Conservation (phyloP, 106 monocot species). For the Dendrobium nobile region DNA sequence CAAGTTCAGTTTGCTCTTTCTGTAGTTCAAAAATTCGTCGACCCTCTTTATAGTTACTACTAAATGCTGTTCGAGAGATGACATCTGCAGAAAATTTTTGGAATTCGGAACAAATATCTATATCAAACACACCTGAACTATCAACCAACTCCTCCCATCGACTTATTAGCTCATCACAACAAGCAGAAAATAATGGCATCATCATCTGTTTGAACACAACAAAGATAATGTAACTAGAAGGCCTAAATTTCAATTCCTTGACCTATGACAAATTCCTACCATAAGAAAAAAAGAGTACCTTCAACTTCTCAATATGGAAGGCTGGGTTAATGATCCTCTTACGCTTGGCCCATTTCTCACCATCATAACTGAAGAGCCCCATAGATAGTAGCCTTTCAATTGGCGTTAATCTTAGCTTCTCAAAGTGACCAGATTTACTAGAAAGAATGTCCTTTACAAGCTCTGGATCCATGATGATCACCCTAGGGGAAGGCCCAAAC, state of each 20-base stretch:
- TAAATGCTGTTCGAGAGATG: constrained; percentile 52
- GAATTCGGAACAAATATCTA: constrained; percentile 53
- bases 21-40: constrained; percentile 37
- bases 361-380: constrained; percentile 48
- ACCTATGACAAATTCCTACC: not conserved
- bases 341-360: constrained; percentile 78
- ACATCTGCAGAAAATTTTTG: constrained; percentile 60
- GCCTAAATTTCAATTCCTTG: not conserved
- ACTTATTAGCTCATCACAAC: constrained; percentile 28
- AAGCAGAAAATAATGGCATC: constrained; percentile 19
- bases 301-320: constrained; percentile 72
- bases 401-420: constrained; percentile 18
- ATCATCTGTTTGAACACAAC: not conserved
- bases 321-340: constrained; percentile 74
- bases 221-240: not conserved
- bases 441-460: constrained; percentile 46
- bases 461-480: constrained; percentile 56
- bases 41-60: constrained; percentile 38
- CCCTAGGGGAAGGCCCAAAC: constrained; percentile 50
- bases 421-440: constrained; percentile 58
- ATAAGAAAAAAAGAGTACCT: constrained; percentile 30
- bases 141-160: constrained; percentile 19
- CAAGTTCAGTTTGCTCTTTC: constrained; percentile 25
- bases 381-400: constrained; percentile 6
- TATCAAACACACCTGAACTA: constrained; percentile 16